Evolutionary conservation across 495 filamentous ascomycete species (phyloP), one percentile per base, ranked within the genome.

Genomic region (Lichina pygmaea): DNA sequence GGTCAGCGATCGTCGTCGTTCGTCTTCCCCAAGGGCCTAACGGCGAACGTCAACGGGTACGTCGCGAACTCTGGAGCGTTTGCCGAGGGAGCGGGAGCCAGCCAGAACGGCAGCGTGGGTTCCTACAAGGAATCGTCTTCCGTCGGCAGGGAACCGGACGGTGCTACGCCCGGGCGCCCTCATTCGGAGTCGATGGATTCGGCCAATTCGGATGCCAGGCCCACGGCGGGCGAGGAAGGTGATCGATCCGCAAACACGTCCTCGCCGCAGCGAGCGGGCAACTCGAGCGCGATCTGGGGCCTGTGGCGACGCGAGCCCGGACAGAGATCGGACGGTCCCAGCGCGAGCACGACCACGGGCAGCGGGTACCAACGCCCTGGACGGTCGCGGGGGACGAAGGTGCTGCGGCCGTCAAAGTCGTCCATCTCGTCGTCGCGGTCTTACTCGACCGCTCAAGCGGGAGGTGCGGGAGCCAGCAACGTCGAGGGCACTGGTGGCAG

Each of bases 301-400:
- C 70, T 74, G 9, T 84, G 79, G 79, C 71, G 78, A 44, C 73
- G 75, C 42, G 70, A 71, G 11, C 34, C 31, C 3, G 48, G 33
- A 0, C 48, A 49, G 31, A 24, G 16, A 6, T 31, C 10, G 13
- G 16, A 32, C 10, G 46, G 13, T 24, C n/a, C 42, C 5, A 15
- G 6, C 33, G 37, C 16, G 13, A 43, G 12, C 31, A 31, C 56
- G n/a, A 58, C 61, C 6, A 58, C 59, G 17, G 48, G 62, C 52
- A 72, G 68, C 46, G 68, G 69, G 6, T 75, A 77, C 47, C 70
- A 74, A 53, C 64, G 67, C 46, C 64, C 71, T 12, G 56, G 71
- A 34, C 59, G 68, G 3, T 59, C 61, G 30, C 71, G 77, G 43
- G 65, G 69, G 32, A 84, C 84, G 79, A 86, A 82, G 61, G 71